Evolutionary conservation across 1,284 basidiomycete genomes (phyloP).

Genomic region (Stygiomarasmius scandens): DNA sequence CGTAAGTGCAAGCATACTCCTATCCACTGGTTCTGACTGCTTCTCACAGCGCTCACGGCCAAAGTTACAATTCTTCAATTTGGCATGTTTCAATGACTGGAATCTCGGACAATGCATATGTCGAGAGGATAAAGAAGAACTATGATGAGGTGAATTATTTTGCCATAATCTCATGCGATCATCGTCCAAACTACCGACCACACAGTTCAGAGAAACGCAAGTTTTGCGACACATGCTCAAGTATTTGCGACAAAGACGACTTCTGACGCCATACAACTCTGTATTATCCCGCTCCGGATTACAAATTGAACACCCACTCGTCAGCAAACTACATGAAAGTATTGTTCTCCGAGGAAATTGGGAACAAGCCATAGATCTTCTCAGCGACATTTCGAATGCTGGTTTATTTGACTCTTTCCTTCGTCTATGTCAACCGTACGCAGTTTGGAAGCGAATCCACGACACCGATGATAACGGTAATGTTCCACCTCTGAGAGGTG

Average conservation of each 20-base stretch:
- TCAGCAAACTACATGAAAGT: constrained; percentile 66
- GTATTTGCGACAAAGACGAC: constrained; percentile 75
- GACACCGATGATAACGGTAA: constrained; percentile 66
- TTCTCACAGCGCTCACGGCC: constrained; percentile 57
- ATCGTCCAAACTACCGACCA: constrained; percentile 13
- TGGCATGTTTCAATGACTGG: constrained; percentile 72
- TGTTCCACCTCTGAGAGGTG: constrained; percentile 66
- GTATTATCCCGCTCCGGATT: constrained; percentile 61
- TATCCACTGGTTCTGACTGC: neutral
- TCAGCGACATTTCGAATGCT: constrained; percentile 51
- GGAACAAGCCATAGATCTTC: constrained; percentile 56
- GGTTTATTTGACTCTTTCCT: constrained; percentile 65
- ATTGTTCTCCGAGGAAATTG: constrained; percentile 73
- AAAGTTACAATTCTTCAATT: constrained; percentile 75
- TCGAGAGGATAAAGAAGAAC: constrained; percentile 50
- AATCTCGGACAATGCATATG: constrained; percentile 52
- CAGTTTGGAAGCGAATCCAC: constrained; percentile 58
- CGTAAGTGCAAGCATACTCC: constrained; percentile 45
- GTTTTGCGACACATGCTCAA: constrained; percentile 75
- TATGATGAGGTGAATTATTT: constrained; percentile 61
- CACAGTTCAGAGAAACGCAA: constrained; percentile 65
- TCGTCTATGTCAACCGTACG: constrained; percentile 55
- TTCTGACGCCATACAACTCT: constrained; percentile 66
- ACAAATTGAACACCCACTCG: constrained; percentile 70
- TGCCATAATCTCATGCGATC: neutral